phyloP scores from a whole-genome alignment of 1,284 basidiomycete species.

The Pseudozyma hubeiensis region DNA sequence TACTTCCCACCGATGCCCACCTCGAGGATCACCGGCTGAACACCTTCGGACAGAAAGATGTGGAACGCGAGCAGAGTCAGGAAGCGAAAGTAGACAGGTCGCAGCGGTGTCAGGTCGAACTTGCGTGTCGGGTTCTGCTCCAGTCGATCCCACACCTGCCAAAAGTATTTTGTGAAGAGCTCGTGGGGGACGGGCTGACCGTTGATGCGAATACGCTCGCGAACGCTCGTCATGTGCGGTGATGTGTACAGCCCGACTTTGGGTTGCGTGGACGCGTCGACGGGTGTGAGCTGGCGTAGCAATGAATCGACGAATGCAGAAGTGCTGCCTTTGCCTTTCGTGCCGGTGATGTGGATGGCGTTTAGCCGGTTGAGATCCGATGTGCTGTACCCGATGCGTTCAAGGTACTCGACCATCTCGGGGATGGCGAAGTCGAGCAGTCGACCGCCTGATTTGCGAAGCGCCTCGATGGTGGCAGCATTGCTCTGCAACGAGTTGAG shows the following conservation, averaged over 20 bases:
- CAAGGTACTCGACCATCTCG: conserved; percentile 91
- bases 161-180: conserved; percentile 90
- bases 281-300: conserved; percentile 44
- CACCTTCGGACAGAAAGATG: conserved; percentile 81
- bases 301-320: conserved; percentile 79
- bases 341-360: conserved; percentile 96
- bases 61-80: conserved; percentile 93
- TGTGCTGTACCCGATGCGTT: conserved; percentile 84
- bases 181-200: conserved; percentile 89
- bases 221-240: conserved; percentile 93
- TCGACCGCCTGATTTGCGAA: conserved; percentile 80
- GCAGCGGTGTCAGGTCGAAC: conserved; percentile 73
- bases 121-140: conserved; percentile 73
- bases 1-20: conserved; percentile 95
- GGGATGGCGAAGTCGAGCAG: conserved; percentile 79
- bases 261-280: conserved; percentile 35
- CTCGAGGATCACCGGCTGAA: conserved; percentile 91
- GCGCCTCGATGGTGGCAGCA: conserved; percentile 86
- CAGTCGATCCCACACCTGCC: conserved; percentile 93
- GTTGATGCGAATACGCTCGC: conserved; percentile 94
- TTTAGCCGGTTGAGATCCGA: conserved; percentile 87
- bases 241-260: conserved; percentile 88
- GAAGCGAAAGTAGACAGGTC: conserved; percentile 94
- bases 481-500: conserved; percentile 95
- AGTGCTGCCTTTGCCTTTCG: conserved; percentile 98